A percentile compares a stretch with the other conserved stretches of the same genome.
Conservation (phyloP, 2,329 filamentous ascomycete genomes). For the Lachnellula subtilissima region DNA sequence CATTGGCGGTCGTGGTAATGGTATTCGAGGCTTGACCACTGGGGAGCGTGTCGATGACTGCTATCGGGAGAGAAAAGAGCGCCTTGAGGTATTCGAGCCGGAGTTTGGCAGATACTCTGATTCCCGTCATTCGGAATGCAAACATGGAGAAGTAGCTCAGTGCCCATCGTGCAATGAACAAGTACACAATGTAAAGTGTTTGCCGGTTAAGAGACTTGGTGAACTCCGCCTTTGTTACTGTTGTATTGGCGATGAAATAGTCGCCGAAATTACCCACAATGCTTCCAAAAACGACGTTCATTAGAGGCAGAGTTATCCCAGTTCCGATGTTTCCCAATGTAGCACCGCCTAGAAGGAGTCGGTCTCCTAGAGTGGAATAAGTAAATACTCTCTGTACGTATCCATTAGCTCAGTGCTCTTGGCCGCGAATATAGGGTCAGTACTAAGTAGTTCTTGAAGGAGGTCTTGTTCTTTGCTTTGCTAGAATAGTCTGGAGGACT, state of each 20-base stretch:
- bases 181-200: slow-evolving; percentile 62
- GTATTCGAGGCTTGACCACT: slow-evolving; percentile 37
- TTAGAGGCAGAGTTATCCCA: slow-evolving; percentile 47
- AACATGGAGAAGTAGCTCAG: slow-evolving; percentile 61
- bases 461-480: slow-evolving; percentile 22
- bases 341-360: slow-evolving; percentile 18
- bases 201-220: slow-evolving; percentile 39
- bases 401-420: background rate
- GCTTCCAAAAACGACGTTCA: slow-evolving; percentile 52
- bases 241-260: slow-evolving; percentile 36
- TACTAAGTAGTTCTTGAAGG: slow-evolving; percentile 23
- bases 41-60: slow-evolving; percentile 62
- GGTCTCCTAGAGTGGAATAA: slow-evolving; percentile 23
- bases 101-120: slow-evolving; percentile 56
- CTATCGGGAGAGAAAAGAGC: slow-evolving; percentile 61
- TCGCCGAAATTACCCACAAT: slow-evolving; percentile 42
- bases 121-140: slow-evolving; percentile 56
- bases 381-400: slow-evolving; percentile 25
- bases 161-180: slow-evolving; percentile 63
- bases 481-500: slow-evolving; percentile 22
- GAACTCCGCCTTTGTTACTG: slow-evolving; percentile 37
- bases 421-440: background rate
- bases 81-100: slow-evolving; percentile 60
- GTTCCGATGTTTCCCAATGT: slow-evolving; percentile 21
- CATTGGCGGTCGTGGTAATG: slow-evolving; percentile 61